These are phyloP conservation scores for Hyphopichia fennica DNA, from an alignment of 1,139 yeast species.

Conservation along the genomic window DNA sequence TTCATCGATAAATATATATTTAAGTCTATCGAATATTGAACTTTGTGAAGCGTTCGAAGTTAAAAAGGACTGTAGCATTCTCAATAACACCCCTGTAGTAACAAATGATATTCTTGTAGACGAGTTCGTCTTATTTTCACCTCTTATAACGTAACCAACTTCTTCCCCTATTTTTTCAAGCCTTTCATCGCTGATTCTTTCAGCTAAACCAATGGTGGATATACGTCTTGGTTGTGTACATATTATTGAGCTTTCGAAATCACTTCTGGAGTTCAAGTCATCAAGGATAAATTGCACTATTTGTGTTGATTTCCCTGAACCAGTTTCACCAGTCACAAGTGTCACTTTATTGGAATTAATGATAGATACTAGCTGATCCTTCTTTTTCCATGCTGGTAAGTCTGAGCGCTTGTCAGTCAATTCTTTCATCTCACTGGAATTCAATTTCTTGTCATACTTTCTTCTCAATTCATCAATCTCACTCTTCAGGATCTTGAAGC, in stretches of 20 bases:
- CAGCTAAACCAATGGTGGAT: conserved; percentile 92
- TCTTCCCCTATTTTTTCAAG: conserved; percentile 67
- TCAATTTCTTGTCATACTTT: conserved; percentile 18
- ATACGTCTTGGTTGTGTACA: conserved; percentile 97
- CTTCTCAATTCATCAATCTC: conserved; percentile 25
- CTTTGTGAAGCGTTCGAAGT: conserved; percentile 11
- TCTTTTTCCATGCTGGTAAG: conserved; percentile 85
- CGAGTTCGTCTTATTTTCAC: conserved; percentile 68
- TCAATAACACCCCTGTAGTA: conserved; percentile 87
- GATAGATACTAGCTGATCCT: conserved; percentile 51
- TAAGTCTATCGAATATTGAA: conserved; percentile 53
- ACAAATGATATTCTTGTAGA: conserved; percentile 77
- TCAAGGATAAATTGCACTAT: conserved; percentile 88
- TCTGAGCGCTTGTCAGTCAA: conserved; percentile 40
- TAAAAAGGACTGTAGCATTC: conserved; percentile 68
- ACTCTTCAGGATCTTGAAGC: background rate
- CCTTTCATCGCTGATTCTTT: conserved; percentile 86
- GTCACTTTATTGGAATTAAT: conserved; percentile 64
- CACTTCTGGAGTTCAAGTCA: conserved; percentile 44
- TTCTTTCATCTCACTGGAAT: conserved; percentile 14
- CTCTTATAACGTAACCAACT: conserved; percentile 88
- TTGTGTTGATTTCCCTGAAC: conserved; percentile 94
- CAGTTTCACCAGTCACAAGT: conserved; percentile 93
- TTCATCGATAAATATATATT: conserved; percentile 84
- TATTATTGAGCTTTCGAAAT: conserved; percentile 59